Percentiles rank a stretch among this genome's conserved stretches.
Conservation (phyloP, 208 protist species). For the Borovskyia barvae region DNA sequence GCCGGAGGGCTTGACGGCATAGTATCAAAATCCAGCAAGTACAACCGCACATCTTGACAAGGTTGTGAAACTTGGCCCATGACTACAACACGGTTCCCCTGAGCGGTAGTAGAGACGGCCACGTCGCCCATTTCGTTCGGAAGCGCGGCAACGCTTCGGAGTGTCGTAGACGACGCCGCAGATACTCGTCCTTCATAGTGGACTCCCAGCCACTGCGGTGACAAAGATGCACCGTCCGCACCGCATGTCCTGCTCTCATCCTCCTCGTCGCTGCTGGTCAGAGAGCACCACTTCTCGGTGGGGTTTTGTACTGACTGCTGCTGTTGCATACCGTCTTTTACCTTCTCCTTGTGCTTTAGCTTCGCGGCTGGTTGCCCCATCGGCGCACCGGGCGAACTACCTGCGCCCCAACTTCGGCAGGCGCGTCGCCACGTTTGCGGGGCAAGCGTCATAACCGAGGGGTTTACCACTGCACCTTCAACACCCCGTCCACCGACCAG, state of each 20-base stretch:
- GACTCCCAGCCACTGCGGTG: conserved; percentile 16
- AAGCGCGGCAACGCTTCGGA: conserved; percentile 7
- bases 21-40: conserved; percentile 31
- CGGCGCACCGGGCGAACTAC: not conserved
- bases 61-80: conserved; percentile 35
- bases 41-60: conserved; percentile 30
- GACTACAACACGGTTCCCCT: conserved; percentile 29
- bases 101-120: conserved; percentile 29
- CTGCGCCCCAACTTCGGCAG: conserved; percentile 7
- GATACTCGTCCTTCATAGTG: conserved; percentile 7
- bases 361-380: not conserved
- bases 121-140: conserved; percentile 32
- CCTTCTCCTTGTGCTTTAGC: not conserved
- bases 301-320: not conserved
- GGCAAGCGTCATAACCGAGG: conserved; percentile 21
- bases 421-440: conserved; percentile 11
- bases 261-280: conserved; percentile 3
- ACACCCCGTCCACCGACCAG: conserved; percentile 52
- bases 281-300: conserved; percentile 12
- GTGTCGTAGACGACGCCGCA: conserved; percentile 5
- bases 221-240: not conserved
- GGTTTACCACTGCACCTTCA: conserved; percentile 18
- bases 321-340: not conserved
- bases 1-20: not conserved
- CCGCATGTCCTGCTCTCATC: not conserved